Evolutionary conservation across 2,329 filamentous ascomycete species (phyloP).

Genomic region (Colletotrichum tamarilloi): DNA sequence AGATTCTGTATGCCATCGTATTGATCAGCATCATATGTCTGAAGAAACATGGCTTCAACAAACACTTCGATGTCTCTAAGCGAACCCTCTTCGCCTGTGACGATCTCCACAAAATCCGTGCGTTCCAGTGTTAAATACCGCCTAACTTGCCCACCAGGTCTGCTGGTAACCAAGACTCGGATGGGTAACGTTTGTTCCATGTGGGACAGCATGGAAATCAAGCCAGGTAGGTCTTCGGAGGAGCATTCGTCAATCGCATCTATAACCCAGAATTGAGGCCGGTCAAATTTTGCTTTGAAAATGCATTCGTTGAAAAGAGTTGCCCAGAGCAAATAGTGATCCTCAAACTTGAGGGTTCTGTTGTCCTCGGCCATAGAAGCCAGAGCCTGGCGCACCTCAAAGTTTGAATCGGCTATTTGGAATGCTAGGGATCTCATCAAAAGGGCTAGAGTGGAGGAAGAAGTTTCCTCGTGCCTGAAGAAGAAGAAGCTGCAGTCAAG

Average conservation of each 20-base stretch:
- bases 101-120: not conserved
- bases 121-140: not conserved
- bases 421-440: not conserved
- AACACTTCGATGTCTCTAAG: not conserved
- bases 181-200: not conserved
- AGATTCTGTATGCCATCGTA: not conserved
- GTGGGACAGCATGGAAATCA: not conserved
- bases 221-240: not conserved
- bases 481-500: slow-evolving; percentile 41
- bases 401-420: not conserved
- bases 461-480: slow-evolving; percentile 35
- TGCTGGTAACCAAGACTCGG: not conserved
- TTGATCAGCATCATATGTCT: not conserved
- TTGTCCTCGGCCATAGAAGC: not conserved
- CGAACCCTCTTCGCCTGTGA: not conserved
- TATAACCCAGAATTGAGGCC: not conserved
- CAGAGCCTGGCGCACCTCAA: not conserved
- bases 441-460: not conserved
- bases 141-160: not conserved
- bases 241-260: not conserved
- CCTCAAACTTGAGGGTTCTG: not conserved
- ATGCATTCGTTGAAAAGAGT: not conserved
- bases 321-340: not conserved
- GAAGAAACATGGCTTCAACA: not conserved
- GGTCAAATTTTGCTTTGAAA: not conserved